A percentile compares a stretch with the other conserved stretches of the same genome.
Conservation (phyloP, 441 rosid species). For the Corymbia calophylla region DNA sequence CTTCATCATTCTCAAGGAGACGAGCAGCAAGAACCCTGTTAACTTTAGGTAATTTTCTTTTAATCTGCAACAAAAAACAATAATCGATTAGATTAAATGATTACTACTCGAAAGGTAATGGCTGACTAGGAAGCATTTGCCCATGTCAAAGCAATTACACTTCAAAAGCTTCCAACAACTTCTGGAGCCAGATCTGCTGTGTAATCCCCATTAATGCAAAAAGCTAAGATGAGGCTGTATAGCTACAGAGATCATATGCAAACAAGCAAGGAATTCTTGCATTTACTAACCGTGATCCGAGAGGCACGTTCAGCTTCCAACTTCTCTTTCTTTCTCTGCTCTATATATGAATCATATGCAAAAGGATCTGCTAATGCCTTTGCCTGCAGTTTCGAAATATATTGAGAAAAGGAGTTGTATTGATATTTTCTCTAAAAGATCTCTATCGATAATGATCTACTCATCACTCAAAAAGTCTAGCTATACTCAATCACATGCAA, state of each 20-base stretch:
- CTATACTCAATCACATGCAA: background rate
- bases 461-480: background rate
- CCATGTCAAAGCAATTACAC: background rate
- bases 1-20: slow-evolving; percentile 47
- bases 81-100: background rate
- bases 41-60: slow-evolving; percentile 63
- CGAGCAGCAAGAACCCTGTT: slow-evolving; percentile 51
- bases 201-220: background rate
- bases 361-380: slow-evolving; percentile 58
- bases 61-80: slow-evolving; percentile 37
- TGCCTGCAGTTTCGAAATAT: slow-evolving; percentile 38
- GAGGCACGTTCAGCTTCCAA: slow-evolving; percentile 36
- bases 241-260: background rate
- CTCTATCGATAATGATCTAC: background rate
- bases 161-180: background rate
- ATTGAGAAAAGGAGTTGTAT: background rate
- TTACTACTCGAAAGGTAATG: background rate
- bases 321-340: slow-evolving; percentile 57
- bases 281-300: slow-evolving; percentile 65
- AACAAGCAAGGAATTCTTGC: background rate
- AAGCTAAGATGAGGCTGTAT: background rate
- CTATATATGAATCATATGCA: slow-evolving; percentile 53
- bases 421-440: background rate
- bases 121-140: background rate
- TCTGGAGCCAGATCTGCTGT: background rate